phyloP scores from a whole-genome alignment of 2,329 filamentous ascomycete species.

The Microcyclospora tardicrescens region DNA sequence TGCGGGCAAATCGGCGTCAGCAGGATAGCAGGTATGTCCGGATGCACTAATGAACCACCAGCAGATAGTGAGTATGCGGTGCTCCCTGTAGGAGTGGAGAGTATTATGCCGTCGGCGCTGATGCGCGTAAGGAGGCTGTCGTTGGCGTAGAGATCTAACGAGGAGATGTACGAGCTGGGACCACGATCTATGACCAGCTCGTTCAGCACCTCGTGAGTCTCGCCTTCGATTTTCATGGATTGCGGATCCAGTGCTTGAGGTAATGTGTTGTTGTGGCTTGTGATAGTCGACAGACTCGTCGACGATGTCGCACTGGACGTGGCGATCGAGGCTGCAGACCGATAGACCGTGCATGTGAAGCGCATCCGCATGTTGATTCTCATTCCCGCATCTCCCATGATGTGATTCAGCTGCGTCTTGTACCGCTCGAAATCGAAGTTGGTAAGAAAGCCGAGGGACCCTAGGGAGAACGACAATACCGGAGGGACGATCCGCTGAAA shows the following conservation, averaged over 20 bases:
- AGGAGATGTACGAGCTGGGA: conserved; percentile 91
- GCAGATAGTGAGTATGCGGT: conserved; percentile 95
- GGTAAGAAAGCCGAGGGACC: conserved; percentile 77
- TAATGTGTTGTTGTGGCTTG: conserved; percentile 2
- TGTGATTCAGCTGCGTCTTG: conserved; percentile 69
- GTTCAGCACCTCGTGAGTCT: conserved; percentile 96
- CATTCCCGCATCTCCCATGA: conserved; percentile 95
- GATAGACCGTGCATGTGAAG: conserved; percentile 95
- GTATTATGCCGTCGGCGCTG: conserved; percentile 94
- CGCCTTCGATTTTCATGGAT: conserved; percentile 63
- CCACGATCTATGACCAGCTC: conserved; percentile 97
- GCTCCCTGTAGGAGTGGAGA: conserved; percentile 79
- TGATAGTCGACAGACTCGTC: conserved; percentile 19
- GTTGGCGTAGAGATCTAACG: conserved; percentile 90
- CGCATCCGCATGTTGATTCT: conserved; percentile 96
- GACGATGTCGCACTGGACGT: conserved; percentile 13
- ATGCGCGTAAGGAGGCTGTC: conserved; percentile 90
- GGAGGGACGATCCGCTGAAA: conserved; percentile 81
- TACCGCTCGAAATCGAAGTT: conserved; percentile 81
- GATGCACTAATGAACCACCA: conserved; percentile 88
- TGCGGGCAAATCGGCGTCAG: conserved; percentile 96
- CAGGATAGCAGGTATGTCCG: conserved; percentile 90
- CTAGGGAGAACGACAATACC: conserved; percentile 71
- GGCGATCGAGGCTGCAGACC: conserved; percentile 36
- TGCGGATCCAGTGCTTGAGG: conserved; percentile 21